A percentile compares a stretch with the other conserved stretches of the same genome.
Conservation (phyloP, 2,329 filamentous ascomycete genomes). For the Claviceps humidiphila region DNA sequence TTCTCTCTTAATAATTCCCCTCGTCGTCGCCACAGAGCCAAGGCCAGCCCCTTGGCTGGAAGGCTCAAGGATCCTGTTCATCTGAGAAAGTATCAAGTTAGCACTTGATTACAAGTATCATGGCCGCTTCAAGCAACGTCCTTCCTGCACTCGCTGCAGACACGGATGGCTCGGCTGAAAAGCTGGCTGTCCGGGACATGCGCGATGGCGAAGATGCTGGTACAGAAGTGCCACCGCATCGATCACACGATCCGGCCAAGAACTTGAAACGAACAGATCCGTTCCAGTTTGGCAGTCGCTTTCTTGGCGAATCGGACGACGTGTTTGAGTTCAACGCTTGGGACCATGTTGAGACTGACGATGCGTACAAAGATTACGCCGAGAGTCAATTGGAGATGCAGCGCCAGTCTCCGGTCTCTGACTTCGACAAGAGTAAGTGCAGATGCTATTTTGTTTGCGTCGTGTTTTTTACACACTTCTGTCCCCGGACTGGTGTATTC, state of each 20-base stretch:
- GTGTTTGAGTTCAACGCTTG: conserved; percentile 97
- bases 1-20: not conserved
- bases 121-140: conserved; percentile 9
- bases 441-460: not conserved
- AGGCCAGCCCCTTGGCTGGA: not conserved
- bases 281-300: conserved; percentile 89
- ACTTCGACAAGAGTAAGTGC: conserved; percentile 73
- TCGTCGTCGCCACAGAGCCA: not conserved
- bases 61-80: not conserved
- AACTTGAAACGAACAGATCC: conserved; percentile 83
- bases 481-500: not conserved
- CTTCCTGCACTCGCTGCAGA: conserved; percentile 7
- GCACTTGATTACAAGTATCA: conserved; percentile 1
- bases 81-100: not conserved
- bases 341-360: conserved; percentile 94
- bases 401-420: conserved; percentile 72
- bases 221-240: conserved; percentile 38
- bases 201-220: not conserved
- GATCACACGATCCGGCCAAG: conserved; percentile 56
- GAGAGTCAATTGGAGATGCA: conserved; percentile 76
- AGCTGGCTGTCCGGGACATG: conserved; percentile 15
- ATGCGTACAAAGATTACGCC: conserved; percentile 74
- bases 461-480: not conserved
- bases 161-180: conserved; percentile 11
- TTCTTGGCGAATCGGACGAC: conserved; percentile 70